Conservation (phyloP, 176 grass and related monocot genomes). For the Paspalum notatum region DNA sequence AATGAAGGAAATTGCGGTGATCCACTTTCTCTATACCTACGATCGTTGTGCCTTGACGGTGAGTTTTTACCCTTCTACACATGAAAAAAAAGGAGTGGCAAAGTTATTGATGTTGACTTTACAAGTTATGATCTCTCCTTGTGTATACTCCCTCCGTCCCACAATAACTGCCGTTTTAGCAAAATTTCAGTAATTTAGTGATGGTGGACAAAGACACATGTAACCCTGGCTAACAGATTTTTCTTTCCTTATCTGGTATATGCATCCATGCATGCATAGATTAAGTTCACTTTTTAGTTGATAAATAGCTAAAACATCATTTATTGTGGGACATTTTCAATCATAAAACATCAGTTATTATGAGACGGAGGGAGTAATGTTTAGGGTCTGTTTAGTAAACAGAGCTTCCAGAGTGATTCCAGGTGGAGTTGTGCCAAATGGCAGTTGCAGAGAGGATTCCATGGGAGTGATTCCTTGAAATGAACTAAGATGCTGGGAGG, state of each 20-base stretch:
- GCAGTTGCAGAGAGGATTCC: neutral
- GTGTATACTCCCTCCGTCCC: no score
- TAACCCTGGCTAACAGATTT: no score
- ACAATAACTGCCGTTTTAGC: no score
- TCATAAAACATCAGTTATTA: no score
- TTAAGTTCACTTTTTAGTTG: no score
- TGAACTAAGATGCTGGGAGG: neutral
- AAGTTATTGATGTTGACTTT: neutral
- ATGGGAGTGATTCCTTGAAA: neutral
- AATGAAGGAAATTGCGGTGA: constrained; percentile 90
- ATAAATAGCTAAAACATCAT: no score
- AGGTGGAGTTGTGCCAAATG: neutral
- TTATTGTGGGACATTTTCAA: no score
- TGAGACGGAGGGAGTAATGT: no score
- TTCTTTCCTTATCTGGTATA: no score
- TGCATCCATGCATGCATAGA: no score
- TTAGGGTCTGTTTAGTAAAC: neutral
- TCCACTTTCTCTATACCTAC: constrained; percentile 95
- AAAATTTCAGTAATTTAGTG: no score
- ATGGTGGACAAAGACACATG: no score
- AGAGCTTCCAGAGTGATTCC: neutral
- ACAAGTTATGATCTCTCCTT: neutral
- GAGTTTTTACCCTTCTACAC: constrained; percentile 33
- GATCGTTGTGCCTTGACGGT: constrained; percentile 90
- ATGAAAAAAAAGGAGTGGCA: constrained; percentile 24